Conservation (phyloP, 1,284 basidiomycete genomes). For the Phellinidium pouzarii region DNA sequence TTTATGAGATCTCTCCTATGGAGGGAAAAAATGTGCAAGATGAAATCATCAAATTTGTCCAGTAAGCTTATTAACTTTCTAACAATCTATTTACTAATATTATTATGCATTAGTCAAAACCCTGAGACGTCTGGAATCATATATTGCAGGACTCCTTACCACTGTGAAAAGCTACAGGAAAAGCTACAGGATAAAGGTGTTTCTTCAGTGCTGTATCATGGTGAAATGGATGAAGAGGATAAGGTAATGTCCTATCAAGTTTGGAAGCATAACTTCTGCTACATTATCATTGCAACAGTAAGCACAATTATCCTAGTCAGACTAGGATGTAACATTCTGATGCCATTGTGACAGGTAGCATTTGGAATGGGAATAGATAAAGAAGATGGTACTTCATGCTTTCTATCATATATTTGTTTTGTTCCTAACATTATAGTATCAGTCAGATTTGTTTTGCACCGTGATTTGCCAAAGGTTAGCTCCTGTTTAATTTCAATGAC, state of each 20-base stretch:
- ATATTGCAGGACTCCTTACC: slow-evolving; percentile 3
- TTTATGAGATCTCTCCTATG: neutral
- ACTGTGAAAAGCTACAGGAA: neutral
- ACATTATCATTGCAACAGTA: slow-evolving; percentile 3
- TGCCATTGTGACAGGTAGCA: neutral
- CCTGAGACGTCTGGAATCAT: neutral
- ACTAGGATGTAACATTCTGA: neutral
- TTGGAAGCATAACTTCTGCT: neutral
- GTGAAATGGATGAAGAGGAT: neutral
- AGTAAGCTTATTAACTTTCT: neutral
- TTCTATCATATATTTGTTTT: neutral
- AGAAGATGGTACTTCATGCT: slow-evolving; percentile 2
- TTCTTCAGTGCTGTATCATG: neutral
- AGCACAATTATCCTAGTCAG: neutral
- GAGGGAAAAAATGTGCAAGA: neutral
- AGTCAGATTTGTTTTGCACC: slow-evolving; percentile 8
- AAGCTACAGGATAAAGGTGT: neutral
- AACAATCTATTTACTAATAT: neutral
- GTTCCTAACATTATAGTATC: neutral
- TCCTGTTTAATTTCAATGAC: neutral
- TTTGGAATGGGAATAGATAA: slow-evolving; percentile 9
- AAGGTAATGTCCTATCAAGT: neutral
- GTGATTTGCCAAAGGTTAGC: slow-evolving; percentile 1
- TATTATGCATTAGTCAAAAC: neutral
- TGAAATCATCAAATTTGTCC: neutral